A percentile compares a stretch with the other conserved stretches of the same genome.
Conservation (phyloP, 192 early-diverging fungal genomes). For the Podochytrium sp. region DNA sequence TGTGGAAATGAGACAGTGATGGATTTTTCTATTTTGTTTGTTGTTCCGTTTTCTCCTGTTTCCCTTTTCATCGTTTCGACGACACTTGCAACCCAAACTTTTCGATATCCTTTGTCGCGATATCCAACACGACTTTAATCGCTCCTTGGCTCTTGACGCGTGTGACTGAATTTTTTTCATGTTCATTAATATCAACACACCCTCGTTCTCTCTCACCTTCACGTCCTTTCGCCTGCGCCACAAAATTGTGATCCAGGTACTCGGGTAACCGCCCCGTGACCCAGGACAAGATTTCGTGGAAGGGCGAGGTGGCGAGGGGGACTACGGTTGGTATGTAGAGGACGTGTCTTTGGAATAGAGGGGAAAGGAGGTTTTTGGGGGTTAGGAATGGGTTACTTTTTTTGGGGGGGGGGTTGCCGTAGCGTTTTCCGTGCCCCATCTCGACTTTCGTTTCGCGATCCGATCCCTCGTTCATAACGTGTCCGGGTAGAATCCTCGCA, state of each 20-base stretch:
- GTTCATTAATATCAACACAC: neutral
- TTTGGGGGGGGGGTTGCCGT: no score
- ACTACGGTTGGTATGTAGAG: constrained; percentile 56
- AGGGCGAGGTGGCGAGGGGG: constrained; percentile 56
- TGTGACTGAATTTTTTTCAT: constrained; percentile 46
- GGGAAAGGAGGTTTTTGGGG: no score
- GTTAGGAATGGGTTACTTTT: no score
- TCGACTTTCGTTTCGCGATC: no score
- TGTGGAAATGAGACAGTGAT: neutral
- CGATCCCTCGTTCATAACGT: no score
- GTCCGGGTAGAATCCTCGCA: no score
- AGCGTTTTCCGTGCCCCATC: no score
- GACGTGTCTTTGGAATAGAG: constrained; percentile 42
- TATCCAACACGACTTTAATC: constrained; percentile 55
- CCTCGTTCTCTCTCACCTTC: constrained; percentile 47
- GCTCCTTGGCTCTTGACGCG: constrained; percentile 58
- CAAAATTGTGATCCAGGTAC: constrained; percentile 62
- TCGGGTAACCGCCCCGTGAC: constrained; percentile 55
- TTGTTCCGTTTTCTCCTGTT: neutral
- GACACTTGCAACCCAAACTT: constrained; percentile 44
- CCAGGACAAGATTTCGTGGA: constrained; percentile 58
- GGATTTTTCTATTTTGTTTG: neutral
- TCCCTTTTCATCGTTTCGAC: neutral
- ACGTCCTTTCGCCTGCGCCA: constrained; percentile 51
- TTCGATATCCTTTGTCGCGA: constrained; percentile 55